Base-by-base conservation (phyloP, 805 yeast species). In the Dipodascopsis tothii region DNA sequence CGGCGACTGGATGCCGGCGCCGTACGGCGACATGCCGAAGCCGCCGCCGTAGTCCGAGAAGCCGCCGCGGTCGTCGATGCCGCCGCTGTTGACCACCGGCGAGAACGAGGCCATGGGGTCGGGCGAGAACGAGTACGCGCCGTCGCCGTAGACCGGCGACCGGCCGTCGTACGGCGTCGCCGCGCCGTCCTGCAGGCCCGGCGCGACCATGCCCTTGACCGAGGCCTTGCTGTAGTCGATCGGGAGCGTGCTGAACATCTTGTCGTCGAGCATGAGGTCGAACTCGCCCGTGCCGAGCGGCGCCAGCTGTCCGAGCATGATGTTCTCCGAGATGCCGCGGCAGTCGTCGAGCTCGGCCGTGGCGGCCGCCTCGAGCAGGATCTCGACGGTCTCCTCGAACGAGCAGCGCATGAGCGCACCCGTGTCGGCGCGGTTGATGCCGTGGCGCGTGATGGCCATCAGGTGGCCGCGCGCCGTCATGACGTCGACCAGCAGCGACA, bases 361-460 rank as follows among this genome's bases (percentile, higher is more conserved):
- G 3, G 97, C 95, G 64, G 96, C 98, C 17, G 99, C 99, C 61
- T 92, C 98, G 57, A 92, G 77, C 63, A 92, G 70, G 60, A 92
- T 92, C 69, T 92, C 99, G 34, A 92, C 99, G 5, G 99, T 92
- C 67, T 92, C 99, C 69, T 92, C 99, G 71, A 92, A 92, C 35
- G 98, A 90, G 72, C 96, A 92, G 68, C 99, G 80, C 99, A 92
- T 92, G 61, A 92, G 74, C 2, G 98, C 98, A 68, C 99, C 99
- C 23, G 99, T 92, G 55, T 92, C 96, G 32, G 95, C 84, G 69
- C 99, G 81, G 68, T 92, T 92, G 68, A 92, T 90, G 76, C 99
- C 99, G 63, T 92, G 98, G 76, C 99, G 94, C 35, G 97, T 90
- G 59, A 92, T 88, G 33, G 99, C 97, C 84, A 94, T 90, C 66